Evolutionary conservation across 768 basidiomycete genomes (phyloP).

Genomic region (Suillus spraguei): DNA sequence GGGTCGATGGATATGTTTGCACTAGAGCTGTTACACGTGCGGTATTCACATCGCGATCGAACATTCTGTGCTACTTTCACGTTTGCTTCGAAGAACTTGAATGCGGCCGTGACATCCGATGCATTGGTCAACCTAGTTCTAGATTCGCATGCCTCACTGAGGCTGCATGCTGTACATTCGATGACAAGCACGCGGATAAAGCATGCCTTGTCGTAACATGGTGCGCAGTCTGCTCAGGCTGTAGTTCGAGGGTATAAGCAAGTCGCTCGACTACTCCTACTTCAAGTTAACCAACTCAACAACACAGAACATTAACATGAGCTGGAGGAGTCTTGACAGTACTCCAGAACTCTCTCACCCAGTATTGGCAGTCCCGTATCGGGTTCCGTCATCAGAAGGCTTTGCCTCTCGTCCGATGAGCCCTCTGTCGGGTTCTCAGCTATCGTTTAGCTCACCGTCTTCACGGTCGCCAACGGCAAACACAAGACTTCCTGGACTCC

Average conservation of each 20-base stretch:
- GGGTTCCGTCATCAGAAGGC: constrained; percentile 7
- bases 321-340: constrained; percentile 14
- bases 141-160: neutral
- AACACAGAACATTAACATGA: constrained; percentile 1
- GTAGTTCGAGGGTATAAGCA: neutral
- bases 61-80: neutral
- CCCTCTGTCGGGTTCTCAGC: constrained; percentile 10
- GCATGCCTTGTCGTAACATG: neutral
- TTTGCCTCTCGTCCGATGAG: constrained; percentile 11
- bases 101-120: neutral
- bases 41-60: neutral
- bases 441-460: constrained; percentile 11
- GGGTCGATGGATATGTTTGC: neutral
- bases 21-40: neutral
- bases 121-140: neutral
- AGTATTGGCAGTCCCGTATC: constrained; percentile 8
- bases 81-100: constrained; percentile 6
- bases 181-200: neutral
- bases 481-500: constrained; percentile 6
- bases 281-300: neutral
- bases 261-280: neutral
- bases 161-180: neutral
- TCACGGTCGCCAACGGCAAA: neutral
- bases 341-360: constrained; percentile 5
- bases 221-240: neutral